phyloP scores from a whole-genome alignment of 2,329 filamentous ascomycete species.

The Xylariaceae sp. region DNA sequence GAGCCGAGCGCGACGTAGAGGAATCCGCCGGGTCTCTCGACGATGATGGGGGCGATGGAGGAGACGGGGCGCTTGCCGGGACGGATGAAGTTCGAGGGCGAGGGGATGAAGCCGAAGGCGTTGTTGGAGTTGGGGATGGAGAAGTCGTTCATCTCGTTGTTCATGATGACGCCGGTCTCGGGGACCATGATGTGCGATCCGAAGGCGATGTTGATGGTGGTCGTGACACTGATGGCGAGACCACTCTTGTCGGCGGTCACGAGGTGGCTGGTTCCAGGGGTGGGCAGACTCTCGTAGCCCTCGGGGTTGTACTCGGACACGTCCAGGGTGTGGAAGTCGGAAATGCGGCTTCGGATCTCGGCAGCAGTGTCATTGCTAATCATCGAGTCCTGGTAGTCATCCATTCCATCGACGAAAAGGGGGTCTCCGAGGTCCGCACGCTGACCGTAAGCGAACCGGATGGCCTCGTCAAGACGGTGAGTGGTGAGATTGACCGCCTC shows the following conservation, averaged over 20 bases:
- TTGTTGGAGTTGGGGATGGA: slow-evolving; percentile 67
- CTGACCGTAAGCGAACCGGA: slow-evolving; percentile 74
- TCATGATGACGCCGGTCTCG: slow-evolving; percentile 74
- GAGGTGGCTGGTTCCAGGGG: slow-evolving; percentile 63
- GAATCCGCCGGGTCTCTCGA: slow-evolving; percentile 61
- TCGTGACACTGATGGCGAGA: slow-evolving; percentile 70
- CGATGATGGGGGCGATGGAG: slow-evolving; percentile 72
- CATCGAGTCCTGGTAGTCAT: slow-evolving; percentile 56
- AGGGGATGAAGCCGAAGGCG: slow-evolving; percentile 72
- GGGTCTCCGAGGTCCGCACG: slow-evolving; percentile 72
- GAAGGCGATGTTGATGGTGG: slow-evolving; percentile 76
- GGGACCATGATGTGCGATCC: slow-evolving; percentile 71
- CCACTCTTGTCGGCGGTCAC: slow-evolving; percentile 65
- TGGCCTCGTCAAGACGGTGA: slow-evolving; percentile 77
- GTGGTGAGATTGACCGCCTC: slow-evolving; percentile 56
- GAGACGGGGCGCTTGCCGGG: slow-evolving; percentile 75
- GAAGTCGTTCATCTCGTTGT: slow-evolving; percentile 64
- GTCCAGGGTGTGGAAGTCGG: slow-evolving; percentile 36
- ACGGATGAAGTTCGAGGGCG: slow-evolving; percentile 66
- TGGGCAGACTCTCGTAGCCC: slow-evolving; percentile 47
- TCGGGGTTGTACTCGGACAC: slow-evolving; percentile 42
- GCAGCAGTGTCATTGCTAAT: slow-evolving; percentile 59
- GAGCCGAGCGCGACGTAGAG: slow-evolving; percentile 70
- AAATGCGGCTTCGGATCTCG: slow-evolving; percentile 44
- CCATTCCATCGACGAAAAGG: slow-evolving; percentile 55